phyloP scores from a whole-genome alignment of 345 rosid genomes.

The Gynandropsis gynandra region DNA sequence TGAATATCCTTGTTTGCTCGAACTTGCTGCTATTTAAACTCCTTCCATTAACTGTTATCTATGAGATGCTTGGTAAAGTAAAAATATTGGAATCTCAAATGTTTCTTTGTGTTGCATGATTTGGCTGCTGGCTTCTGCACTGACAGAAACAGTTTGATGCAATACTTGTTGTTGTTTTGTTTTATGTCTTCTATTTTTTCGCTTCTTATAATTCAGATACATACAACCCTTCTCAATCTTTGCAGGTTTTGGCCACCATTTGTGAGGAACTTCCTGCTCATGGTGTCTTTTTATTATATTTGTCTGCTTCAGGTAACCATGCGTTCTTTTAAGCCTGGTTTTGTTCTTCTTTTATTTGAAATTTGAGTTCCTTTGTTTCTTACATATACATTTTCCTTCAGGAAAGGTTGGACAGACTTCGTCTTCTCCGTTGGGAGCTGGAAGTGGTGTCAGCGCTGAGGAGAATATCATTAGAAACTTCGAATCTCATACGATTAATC shows the following conservation, averaged over 20 bases:
- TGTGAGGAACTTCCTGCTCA: constrained; percentile 82
- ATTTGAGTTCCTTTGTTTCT: constrained; percentile 23
- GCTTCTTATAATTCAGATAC: background rate
- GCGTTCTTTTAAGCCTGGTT: constrained; percentile 10
- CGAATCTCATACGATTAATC: constrained; percentile 36
- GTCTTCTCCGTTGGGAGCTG: constrained; percentile 39
- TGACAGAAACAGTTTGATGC: too few relatives aligned
- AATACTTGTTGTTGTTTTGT: too few relatives aligned
- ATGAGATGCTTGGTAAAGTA: too few relatives aligned
- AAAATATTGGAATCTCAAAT: too few relatives aligned
- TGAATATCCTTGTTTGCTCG: background rate
- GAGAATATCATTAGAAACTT: constrained; percentile 46
- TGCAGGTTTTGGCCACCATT: constrained; percentile 79
- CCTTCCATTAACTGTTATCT: background rate
- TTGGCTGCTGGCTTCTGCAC: too few relatives aligned
- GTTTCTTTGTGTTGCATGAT: too few relatives aligned
- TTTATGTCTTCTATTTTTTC: too few relatives aligned
- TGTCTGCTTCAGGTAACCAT: constrained; percentile 79
- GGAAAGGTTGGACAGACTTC: constrained; percentile 47
- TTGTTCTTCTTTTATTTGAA: constrained; percentile 2
- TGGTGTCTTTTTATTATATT: constrained; percentile 72
- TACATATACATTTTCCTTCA: constrained; percentile 25
- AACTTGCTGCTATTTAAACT: constrained; percentile 2
- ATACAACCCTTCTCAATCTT: constrained; percentile 13
- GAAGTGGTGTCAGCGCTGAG: constrained; percentile 34